Percentiles rank a stretch among this genome's conserved stretches.
Conservation (phyloP, 768 basidiomycete genomes). For the Rhizopogon rudus region DNA sequence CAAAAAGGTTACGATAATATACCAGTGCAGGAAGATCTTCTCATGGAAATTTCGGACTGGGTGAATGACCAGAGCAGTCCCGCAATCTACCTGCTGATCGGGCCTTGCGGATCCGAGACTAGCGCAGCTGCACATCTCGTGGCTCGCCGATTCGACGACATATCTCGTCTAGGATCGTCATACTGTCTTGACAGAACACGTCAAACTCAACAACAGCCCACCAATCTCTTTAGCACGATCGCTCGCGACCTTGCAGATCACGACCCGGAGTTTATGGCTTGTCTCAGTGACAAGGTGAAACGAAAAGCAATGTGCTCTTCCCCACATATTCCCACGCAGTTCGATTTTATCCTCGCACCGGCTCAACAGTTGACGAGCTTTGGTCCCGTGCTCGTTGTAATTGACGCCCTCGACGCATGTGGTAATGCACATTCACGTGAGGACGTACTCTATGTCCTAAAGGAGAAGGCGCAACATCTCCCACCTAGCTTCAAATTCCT, state of each 20-base stretch:
- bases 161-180: conserved; percentile 12
- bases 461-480: conserved; percentile 35
- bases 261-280: not conserved
- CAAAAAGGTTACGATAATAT: not conserved
- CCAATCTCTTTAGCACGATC: conserved; percentile 14
- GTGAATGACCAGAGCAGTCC: not conserved
- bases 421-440: conserved; percentile 1
- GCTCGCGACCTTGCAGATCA: conserved; percentile 16
- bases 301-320: not conserved
- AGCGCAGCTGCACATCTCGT: conserved; percentile 11
- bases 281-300: not conserved
- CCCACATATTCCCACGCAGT: not conserved
- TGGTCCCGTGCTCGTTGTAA: conserved; percentile 17
- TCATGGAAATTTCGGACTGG: conserved; percentile 14
- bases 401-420: conserved; percentile 21
- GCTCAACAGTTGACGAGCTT: not conserved
- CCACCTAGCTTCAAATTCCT: conserved; percentile 35
- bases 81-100: conserved; percentile 10
- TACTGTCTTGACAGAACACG: conserved; percentile 8
- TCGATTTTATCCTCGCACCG: conserved; percentile 1
- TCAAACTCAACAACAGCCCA: not conserved
- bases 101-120: conserved; percentile 10
- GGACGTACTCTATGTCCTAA: conserved; percentile 18
- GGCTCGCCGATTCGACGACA: conserved; percentile 3
- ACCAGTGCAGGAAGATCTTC: conserved; percentile 2